Conservation (phyloP, 129 eudicot genomes). For the Flaveria trinervia region DNA sequence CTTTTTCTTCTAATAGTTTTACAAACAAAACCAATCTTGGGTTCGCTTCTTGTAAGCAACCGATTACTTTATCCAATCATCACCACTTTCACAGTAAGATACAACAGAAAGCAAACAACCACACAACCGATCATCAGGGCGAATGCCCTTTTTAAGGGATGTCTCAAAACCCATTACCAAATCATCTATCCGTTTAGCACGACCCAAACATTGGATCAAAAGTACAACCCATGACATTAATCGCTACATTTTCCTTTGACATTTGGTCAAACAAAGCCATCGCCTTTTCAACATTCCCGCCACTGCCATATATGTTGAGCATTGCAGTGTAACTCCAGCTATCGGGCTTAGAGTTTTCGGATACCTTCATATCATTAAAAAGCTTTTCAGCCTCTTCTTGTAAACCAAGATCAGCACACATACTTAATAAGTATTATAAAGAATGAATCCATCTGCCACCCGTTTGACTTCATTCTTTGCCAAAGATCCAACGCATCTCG, state of each 20-base stretch:
- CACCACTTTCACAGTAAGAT: constrained; percentile 50
- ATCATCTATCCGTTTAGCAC: constrained; percentile 57
- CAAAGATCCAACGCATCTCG: constrained; percentile 63
- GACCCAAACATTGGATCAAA: constrained; percentile 72
- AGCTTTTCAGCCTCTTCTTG: constrained; percentile 65
- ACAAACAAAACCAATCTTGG: constrained; percentile 56
- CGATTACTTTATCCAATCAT: constrained; percentile 57
- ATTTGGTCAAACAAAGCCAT: constrained; percentile 62
- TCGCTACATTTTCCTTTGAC: constrained; percentile 46
- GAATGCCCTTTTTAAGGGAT: constrained; percentile 50
- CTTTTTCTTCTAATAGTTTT: constrained; percentile 34
- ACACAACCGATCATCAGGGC: constrained; percentile 68
- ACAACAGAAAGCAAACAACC: constrained; percentile 67
- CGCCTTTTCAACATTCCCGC: constrained; percentile 63
- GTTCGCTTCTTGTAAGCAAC: constrained; percentile 51
- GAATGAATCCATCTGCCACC: constrained; percentile 68
- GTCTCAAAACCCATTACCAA: constrained; percentile 51
- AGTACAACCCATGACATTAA: constrained; percentile 70
- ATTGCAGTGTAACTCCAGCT: constrained; percentile 77
- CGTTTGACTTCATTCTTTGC: constrained; percentile 62
- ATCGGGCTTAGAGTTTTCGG: constrained; percentile 49
- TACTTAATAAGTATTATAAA: constrained; percentile 69
- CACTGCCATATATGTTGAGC: constrained; percentile 67
- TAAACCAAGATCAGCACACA: constrained; percentile 76
- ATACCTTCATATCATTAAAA: constrained; percentile 66